Evolutionary conservation across 495 filamentous ascomycete genomes (phyloP), one percentile per base, ranked within the genome.

Genomic region (Podospora conica): DNA sequence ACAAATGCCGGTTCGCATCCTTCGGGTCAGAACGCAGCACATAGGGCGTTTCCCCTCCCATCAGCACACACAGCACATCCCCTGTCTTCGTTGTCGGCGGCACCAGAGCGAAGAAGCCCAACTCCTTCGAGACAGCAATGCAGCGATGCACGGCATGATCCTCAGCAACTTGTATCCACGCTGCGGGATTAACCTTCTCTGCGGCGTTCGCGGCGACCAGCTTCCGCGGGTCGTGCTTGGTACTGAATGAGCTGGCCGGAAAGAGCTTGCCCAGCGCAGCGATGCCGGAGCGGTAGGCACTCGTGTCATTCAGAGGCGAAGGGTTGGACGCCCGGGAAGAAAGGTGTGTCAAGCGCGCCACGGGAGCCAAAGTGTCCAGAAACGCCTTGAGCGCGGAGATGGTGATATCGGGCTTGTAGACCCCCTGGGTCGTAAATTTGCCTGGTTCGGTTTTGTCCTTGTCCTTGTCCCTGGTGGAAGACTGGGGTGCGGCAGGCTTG

Each of bases 41-140:
- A 61, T 66, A 66, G 20, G 58, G 65, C 27, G 65, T 66, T 28
- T 66, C 65, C 24, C 65, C 65, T 21, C 65, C 65, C 27, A n/a
- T 18, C 65, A 66, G 27, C 29, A 66, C n/a, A 66, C 65, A 66
- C 58, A 66, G 20, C 27, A 66, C 9, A 61, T 66, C 65, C 18
- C 58, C 65, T 10, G 65, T 3, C 27, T 62, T 61, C 4, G 65
- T 53, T n/a, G 65, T 66, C 29, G 65, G 65, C 27, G 65, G 65
- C n/a, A 66, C 58, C 59, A 66, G 28, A 12, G 65, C 65, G 56
- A 66, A 66, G 59, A 56, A 61, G 48, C 65, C 11, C 25, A 24
- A 24, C 24, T 66, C 57, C 28, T 61, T 61, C 8, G 65, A 31
- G 15, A 66, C 48, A n/a, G 58, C 65, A 28, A 66, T 56, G 59